phyloP scores from a whole-genome alignment of 2,329 filamentous ascomycete genomes.

The Ophiostoma perfectum region DNA sequence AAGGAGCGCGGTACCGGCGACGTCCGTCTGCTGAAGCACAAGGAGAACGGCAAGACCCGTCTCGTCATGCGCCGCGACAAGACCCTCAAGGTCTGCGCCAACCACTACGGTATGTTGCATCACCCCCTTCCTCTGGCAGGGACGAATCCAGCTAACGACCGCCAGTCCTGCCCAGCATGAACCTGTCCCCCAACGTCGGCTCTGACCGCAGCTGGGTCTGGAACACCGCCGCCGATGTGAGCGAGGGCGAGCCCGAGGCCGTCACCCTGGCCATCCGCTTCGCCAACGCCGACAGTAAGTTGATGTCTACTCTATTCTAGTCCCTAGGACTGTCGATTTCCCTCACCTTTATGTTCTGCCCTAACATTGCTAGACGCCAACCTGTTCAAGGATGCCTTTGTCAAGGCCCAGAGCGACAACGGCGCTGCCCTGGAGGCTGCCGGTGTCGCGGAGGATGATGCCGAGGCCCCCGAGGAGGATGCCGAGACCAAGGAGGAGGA shows the following conservation, averaged over 20 bases:
- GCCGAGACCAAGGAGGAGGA: slow-evolving; percentile 32
- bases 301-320: background rate
- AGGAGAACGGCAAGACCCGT: slow-evolving; percentile 95
- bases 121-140: too few relatives aligned
- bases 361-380: slow-evolving; percentile 68
- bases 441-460: slow-evolving; percentile 24
- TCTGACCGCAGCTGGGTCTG: slow-evolving; percentile 99
- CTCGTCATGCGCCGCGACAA: slow-evolving; percentile 99
- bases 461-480: slow-evolving; percentile 26
- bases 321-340: too few relatives aligned
- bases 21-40: slow-evolving; percentile 94
- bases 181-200: slow-evolving; percentile 94
- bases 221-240: slow-evolving; percentile 96
- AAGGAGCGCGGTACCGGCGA: slow-evolving; percentile 98
- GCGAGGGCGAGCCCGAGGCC: slow-evolving; percentile 94
- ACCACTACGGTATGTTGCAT: slow-evolving; percentile 77
- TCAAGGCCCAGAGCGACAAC: slow-evolving; percentile 95
- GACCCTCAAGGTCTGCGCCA: slow-evolving; percentile 99
- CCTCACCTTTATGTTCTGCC: background rate
- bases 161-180: slow-evolving; percentile 94
- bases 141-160: background rate
- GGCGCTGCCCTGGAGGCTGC: slow-evolving; percentile 66
- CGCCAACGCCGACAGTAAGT: slow-evolving; percentile 92
- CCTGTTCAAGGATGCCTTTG: slow-evolving; percentile 93
- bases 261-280: slow-evolving; percentile 95